These are phyloP conservation scores for Furcasterigmium furcatum DNA, from an alignment of 2,329 filamentous ascomycete species.

Conservation along the genomic window DNA sequence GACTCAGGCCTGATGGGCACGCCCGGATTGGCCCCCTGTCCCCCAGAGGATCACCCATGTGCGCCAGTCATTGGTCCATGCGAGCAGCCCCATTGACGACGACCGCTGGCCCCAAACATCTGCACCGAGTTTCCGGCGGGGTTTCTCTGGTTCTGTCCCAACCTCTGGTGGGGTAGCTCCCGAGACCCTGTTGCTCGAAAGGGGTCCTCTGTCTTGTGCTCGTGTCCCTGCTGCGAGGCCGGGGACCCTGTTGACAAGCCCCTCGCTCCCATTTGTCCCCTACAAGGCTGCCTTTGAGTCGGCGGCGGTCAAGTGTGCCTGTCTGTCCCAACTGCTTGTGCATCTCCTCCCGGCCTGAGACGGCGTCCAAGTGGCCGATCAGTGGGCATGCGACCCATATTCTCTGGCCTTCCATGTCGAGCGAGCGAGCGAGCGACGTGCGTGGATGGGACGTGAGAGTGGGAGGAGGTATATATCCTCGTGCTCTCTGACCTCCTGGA, in stretches of 20 bases:
- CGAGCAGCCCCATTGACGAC: conserved; percentile 5
- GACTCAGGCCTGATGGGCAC: neutral
- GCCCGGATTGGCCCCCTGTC: neutral
- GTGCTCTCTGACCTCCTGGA: neutral
- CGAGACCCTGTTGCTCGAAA: neutral
- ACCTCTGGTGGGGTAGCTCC: conserved; percentile 3
- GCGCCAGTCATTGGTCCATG: conserved; percentile 38
- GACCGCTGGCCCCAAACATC: conserved; percentile 2
- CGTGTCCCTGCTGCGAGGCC: neutral
- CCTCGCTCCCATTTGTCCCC: neutral
- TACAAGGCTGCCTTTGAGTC: neutral
- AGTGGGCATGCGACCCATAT: neutral
- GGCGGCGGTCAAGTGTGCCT: too few relatives aligned
- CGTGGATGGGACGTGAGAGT: too few relatives aligned
- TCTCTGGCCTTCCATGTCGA: neutral
- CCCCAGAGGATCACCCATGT: conserved; percentile 27
- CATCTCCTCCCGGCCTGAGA: neutral
- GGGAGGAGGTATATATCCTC: neutral
- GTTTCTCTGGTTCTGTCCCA: neutral
- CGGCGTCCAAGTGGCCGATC: neutral
- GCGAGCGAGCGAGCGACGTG: too few relatives aligned
- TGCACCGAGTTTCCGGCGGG: conserved; percentile 6
- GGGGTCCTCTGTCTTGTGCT: neutral
- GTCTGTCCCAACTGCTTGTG: neutral
- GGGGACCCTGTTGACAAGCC: neutral